Conservation (phyloP, 2,329 filamentous ascomycete genomes). For the Hypomyces perniciosus region DNA sequence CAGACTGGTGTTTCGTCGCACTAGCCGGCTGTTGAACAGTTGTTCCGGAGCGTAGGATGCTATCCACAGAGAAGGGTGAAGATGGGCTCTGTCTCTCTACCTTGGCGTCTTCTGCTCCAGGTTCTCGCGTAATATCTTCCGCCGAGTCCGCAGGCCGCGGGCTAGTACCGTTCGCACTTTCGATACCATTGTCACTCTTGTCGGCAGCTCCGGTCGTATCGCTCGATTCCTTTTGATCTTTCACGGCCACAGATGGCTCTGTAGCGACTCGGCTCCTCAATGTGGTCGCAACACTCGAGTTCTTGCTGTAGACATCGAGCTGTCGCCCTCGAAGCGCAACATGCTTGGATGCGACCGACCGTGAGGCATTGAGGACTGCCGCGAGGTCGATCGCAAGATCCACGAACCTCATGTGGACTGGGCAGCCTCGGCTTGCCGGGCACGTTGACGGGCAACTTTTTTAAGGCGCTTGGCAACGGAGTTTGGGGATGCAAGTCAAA, state of each 20-base stretch:
- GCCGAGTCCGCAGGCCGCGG: not conserved
- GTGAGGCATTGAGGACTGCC: slow-evolving; percentile 63
- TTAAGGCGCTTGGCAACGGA: not conserved
- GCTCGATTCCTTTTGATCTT: not conserved
- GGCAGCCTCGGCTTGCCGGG: slow-evolving; percentile 19
- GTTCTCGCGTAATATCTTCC: not conserved
- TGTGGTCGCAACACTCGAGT: slow-evolving; percentile 36
- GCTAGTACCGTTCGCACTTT: not conserved
- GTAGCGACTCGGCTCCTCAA: slow-evolving; percentile 23
- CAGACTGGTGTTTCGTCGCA: slow-evolving; percentile 13
- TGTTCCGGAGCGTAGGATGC: not conserved
- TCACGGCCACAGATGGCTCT: not conserved
- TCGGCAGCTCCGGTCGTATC: not conserved
- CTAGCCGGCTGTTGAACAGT: slow-evolving; percentile 8
- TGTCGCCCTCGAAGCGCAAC: slow-evolving; percentile 51
- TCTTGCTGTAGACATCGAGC: slow-evolving; percentile 43
- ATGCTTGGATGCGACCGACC: slow-evolving; percentile 60
- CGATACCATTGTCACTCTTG: not conserved
- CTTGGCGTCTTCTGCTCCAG: no score
- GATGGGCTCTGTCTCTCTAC: no score
- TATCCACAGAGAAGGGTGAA: not conserved
- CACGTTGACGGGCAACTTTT: slow-evolving; percentile 17
- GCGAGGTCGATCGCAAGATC: slow-evolving; percentile 64
- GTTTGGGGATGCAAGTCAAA: not conserved
- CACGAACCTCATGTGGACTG: slow-evolving; percentile 50